phyloP scores from a whole-genome alignment of 148 eudicot genomes.

The Chenopodium quinoa region DNA sequence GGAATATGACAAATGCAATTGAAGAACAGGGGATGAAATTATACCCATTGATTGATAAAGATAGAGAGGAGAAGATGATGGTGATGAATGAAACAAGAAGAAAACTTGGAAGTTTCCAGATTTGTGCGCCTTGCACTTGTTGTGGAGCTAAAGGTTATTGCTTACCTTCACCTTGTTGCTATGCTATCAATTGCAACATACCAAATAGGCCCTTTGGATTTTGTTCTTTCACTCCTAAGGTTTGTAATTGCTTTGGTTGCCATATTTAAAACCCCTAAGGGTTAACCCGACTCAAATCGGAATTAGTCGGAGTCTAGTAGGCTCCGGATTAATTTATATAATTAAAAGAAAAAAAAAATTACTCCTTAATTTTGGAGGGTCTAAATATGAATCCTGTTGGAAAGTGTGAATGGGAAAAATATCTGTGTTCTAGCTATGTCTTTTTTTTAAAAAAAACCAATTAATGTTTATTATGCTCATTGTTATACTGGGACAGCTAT shows the following conservation, averaged over 20 bases:
- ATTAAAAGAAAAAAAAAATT: not conserved
- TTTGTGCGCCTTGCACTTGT: conserved; percentile 88
- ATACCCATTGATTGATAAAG: conserved; percentile 54
- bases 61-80: conserved; percentile 44
- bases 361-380: not conserved
- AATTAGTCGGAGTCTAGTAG: not conserved
- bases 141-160: conserved; percentile 74
- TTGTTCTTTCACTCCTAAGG: conserved; percentile 82
- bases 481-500: conserved; percentile 36
- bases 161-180: conserved; percentile 89
- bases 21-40: conserved; percentile 30
- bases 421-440: conserved; percentile 39
- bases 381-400: conserved; percentile 16
- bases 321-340: not conserved
- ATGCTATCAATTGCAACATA: conserved; percentile 94
- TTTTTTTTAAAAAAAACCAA: not conserved
- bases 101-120: conserved; percentile 71
- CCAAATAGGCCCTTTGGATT: conserved; percentile 95
- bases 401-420: conserved; percentile 42
- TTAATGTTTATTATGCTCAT: conserved; percentile 18
- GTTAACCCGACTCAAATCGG: not conserved
- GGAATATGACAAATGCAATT: conserved; percentile 25
- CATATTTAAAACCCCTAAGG: conserved; percentile 38
- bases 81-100: conserved; percentile 75
- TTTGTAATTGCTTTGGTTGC: conserved; percentile 94